Conservation (phyloP, 2,329 filamentous ascomycete species). For the Hyphodiscus sp. region DNA sequence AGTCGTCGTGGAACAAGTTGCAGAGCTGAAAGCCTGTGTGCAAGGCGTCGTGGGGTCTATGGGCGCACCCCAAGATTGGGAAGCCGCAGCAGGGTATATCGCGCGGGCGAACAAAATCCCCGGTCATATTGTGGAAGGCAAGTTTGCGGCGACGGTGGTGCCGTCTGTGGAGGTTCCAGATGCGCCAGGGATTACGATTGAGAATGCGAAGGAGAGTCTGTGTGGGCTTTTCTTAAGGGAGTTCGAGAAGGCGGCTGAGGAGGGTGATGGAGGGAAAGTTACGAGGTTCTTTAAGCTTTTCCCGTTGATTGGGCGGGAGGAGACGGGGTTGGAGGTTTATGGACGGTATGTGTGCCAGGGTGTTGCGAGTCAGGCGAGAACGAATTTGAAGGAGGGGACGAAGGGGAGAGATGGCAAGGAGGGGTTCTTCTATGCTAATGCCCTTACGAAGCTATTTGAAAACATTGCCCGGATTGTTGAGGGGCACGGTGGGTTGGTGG, state of each 20-base stretch:
- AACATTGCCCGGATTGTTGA: slow-evolving; percentile 97
- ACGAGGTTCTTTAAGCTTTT: slow-evolving; percentile 98
- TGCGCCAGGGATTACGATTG: slow-evolving; percentile 77
- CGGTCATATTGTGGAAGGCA: slow-evolving; percentile 69
- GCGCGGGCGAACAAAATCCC: slow-evolving; percentile 77
- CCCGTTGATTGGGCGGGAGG: slow-evolving; percentile 81
- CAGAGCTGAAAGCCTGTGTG: slow-evolving; percentile 93
- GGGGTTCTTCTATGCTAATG: slow-evolving; percentile 85
- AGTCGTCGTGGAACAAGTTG: slow-evolving; percentile 89
- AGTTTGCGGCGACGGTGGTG: slow-evolving; percentile 87
- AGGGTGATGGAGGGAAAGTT: slow-evolving; percentile 81
- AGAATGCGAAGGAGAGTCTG: slow-evolving; percentile 80
- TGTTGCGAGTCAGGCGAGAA: slow-evolving; percentile 75
- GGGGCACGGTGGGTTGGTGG: slow-evolving; percentile 81
- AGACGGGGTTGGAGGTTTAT: slow-evolving; percentile 90
- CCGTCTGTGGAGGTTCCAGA: slow-evolving; percentile 95
- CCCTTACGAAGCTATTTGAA: slow-evolving; percentile 87
- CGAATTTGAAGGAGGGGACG: slow-evolving; percentile 66
- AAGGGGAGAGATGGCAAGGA: slow-evolving; percentile 59
- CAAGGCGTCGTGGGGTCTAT: slow-evolving; percentile 92
- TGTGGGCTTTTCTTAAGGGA: slow-evolving; percentile 88
- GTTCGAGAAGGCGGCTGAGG: slow-evolving; percentile 85
- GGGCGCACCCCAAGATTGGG: slow-evolving; percentile 98
- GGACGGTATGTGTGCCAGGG: slow-evolving; percentile 94
- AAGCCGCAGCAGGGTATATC: slow-evolving; percentile 87